Evolutionary conservation across 179 eudicot genomes (phyloP).

Genomic region (Camellia oleifera): DNA sequence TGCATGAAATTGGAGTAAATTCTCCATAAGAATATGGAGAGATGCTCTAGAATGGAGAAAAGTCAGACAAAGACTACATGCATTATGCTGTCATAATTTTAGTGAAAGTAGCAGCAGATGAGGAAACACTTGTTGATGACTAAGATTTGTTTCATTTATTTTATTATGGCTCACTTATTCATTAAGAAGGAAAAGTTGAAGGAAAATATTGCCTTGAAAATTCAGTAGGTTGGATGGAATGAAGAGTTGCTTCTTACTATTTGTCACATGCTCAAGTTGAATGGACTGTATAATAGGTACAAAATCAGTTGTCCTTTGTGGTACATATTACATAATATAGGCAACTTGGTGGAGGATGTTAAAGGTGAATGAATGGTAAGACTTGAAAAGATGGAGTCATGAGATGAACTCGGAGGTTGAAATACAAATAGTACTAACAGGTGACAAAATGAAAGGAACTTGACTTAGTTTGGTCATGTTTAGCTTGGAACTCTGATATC

Average conservation of each 20-base stretch:
- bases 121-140: neutral
- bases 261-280: neutral
- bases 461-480: neutral
- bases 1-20: neutral
- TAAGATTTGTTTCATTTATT: neutral
- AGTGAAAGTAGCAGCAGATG: neutral
- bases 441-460: neutral
- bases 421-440: neutral
- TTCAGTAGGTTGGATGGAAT: neutral
- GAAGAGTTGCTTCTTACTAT: neutral
- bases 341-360: neutral
- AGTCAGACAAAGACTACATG: neutral
- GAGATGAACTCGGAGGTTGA: neutral
- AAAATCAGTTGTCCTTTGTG: neutral
- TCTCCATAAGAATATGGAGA: neutral
- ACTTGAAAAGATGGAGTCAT: neutral
- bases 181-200: neutral
- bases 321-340: neutral
- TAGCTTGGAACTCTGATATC: neutral
- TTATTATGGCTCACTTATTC: neutral
- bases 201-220: neutral
- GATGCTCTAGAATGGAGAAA: neutral
- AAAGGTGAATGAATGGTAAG: neutral
- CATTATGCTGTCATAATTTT: neutral
- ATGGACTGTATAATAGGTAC: neutral